Base-by-base conservation (phyloP, 192 early-diverging fungal genomes). In the Linnemannia elongata region DNA sequence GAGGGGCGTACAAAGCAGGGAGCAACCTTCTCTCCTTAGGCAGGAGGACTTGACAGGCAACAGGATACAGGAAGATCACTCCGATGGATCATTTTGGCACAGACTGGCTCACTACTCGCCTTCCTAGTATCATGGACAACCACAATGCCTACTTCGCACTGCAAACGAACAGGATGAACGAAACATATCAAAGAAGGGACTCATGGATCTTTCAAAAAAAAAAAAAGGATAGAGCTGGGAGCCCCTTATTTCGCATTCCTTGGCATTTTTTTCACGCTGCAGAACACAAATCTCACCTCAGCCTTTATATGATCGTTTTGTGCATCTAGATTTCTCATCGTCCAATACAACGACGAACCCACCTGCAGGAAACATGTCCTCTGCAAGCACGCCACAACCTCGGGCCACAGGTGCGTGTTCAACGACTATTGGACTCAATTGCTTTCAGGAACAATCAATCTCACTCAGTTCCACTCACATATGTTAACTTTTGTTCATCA, bases 301-400 rank as follows among this genome's bases (percentile, higher is more conserved):
- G 39, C 17, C 39, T 47, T 74, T 47, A n/a, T 41, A 12, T 6
- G 6, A 13, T 18, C 8, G 24, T 52, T 52, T 15, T 17, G 49
- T 75, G 38, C 35, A 3, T 44, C 4, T 69, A 87, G 85, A 52
- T 73, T 87, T 81, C 54, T 75, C 85, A 27, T 79, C 82, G 20
- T 74, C 82, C 12, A 74, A 84, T 36, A 55, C 72, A 30, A 44
- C 75, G 17, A 44, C 85, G 5, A 44, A 69, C 73, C 30, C 79
- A 20, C 72, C 85, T 6, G 75, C 85, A 38, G 85, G 85, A 71
- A 87, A 87, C 36, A 66, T 85, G 17, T 70, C 76, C 45, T 68
- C 79, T 17, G 54, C 70, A 27, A 81, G 54, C 76, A 75, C 80
- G 33, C 80, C 85, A 35, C 85, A 81, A 66, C 85, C 79, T 69